Evolutionary conservation across 2,329 filamentous ascomycete genomes (phyloP).

Genomic region (Fusarium coffeatum): DNA sequence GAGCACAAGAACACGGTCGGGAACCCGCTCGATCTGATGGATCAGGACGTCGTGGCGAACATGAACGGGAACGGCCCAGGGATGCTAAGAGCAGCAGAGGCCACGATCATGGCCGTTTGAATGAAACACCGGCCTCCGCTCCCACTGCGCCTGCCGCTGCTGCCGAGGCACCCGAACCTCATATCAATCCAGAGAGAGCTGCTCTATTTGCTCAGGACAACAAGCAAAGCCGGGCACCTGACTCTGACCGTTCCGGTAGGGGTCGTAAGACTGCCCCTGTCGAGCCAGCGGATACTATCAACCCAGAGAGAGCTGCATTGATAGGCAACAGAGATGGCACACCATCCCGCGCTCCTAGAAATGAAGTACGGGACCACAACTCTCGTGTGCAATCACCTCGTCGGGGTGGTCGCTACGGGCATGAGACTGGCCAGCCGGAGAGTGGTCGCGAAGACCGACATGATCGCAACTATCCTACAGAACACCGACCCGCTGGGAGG

Average conservation of each 20-base stretch:
- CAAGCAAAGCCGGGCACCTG: constrained; percentile 45
- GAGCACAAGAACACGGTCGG: constrained; percentile 52
- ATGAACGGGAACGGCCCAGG: constrained; percentile 57
- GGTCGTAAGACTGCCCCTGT: constrained; percentile 46
- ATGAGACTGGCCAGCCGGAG: constrained; percentile 51
- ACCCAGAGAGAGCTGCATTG: constrained; percentile 61
- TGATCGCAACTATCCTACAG: constrained; percentile 54
- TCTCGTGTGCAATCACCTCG: constrained; percentile 63
- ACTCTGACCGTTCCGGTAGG: constrained; percentile 48
- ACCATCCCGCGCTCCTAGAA: constrained; percentile 55
- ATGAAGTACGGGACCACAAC: constrained; percentile 59
- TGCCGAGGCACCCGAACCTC: constrained; percentile 55
- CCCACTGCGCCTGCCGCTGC: constrained; percentile 45
- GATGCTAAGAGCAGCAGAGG: constrained; percentile 46
- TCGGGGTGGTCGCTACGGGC: constrained; percentile 50
- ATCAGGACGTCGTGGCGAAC: constrained; percentile 54
- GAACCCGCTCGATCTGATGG: constrained; percentile 46
- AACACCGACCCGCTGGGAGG: constrained; percentile 48
- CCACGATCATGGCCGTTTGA: constrained; percentile 47
- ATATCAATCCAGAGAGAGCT: constrained; percentile 67
- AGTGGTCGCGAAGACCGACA: constrained; percentile 60
- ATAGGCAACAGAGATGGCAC: constrained; percentile 55
- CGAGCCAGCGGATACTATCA: constrained; percentile 55
- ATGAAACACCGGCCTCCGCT: constrained; percentile 45
- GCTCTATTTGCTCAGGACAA: constrained; percentile 58